Base-by-base conservation (phyloP, 2,329 filamentous ascomycete species). In the Scytalidium lignicola region DNA sequence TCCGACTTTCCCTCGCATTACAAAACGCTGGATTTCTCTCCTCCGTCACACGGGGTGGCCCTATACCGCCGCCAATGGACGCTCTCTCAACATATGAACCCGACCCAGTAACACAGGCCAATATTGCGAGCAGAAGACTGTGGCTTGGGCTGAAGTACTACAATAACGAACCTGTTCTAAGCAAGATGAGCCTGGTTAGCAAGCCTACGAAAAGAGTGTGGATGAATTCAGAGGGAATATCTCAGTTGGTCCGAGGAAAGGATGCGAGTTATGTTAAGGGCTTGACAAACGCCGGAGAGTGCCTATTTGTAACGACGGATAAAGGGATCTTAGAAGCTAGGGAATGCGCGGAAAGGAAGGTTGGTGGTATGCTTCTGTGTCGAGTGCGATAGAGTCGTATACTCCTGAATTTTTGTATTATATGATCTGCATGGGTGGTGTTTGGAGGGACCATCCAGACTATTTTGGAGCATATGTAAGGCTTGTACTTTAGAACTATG, bases 101-200 rank as follows among this genome's bases (percentile, higher is more conserved):
- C 3, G 74, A 80, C 58, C 74, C 74, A 1, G 69, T 80, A 29
- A 81, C 77, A 46, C 72, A 74, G 53, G 67, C 68, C 51, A 88
- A 88, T 61, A 73, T 86, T 22, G 74, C 82, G 1, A 74, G 74
- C 44, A 69, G 83, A 55, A 70, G 85, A 49, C 67, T 89, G 58
- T 89, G 85, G 85, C 68, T 89, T 15, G 85, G 84, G 1, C 62
- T 89, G 63, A 89, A 88, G 67, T 88, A 88, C 69, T 86, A 80
- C 76, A 80, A 86, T 53, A 86, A 83, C 58, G 74, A 82, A 62
- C 82, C 85, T 0, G 85, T 88, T 42, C 67, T 89, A 55, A 77
- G 74, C 55, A 76, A 82, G 60, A 77, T 87, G 71, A 69, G 68
- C 48, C 68, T 87, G 68, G 67, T 87, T 19, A 83, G 78, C 61